phyloP scores from a whole-genome alignment of 108 stramenopile genomes.

The Nannochloropsis oceanica region DNA sequence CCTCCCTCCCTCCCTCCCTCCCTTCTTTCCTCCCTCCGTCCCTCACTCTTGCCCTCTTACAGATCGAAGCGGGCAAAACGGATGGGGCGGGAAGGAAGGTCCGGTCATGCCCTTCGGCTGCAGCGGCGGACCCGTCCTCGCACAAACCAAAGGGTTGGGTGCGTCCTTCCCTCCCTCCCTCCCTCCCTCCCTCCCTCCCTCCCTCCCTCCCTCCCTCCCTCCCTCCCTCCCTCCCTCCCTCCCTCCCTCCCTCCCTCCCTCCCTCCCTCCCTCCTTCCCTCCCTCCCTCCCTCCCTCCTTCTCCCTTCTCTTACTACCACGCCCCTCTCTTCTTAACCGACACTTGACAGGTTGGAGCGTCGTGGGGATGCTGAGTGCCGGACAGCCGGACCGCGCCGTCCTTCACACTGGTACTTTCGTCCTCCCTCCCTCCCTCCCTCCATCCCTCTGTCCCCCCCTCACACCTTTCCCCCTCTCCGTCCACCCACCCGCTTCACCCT shows the following conservation, averaged over 20 bases:
- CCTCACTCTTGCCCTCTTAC: not conserved
- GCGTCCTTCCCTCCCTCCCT: not conserved
- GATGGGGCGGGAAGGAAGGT: not conserved
- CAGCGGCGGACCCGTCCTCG: not conserved
- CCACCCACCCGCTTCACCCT: not conserved
- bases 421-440: not conserved
- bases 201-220: not conserved
- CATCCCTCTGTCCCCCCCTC: not conserved
- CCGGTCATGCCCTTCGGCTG: not conserved
- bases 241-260: too few species aligned
- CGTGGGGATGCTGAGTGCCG: not conserved
- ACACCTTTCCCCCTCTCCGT: too few species aligned
- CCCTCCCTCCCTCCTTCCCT: not conserved
- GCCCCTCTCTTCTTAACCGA: too few species aligned
- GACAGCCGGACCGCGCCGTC: not conserved
- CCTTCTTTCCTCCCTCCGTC: not conserved
- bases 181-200: not conserved
- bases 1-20: not conserved
- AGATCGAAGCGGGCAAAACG: not conserved
- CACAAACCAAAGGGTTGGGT: not conserved
- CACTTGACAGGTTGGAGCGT: not conserved
- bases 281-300: not conserved
- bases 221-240: not conserved
- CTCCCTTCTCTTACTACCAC: too few species aligned
- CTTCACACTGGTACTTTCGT: not conserved